Base-by-base conservation (phyloP, 805 yeast species). In the Schwanniomyces vanrijiae region DNA sequence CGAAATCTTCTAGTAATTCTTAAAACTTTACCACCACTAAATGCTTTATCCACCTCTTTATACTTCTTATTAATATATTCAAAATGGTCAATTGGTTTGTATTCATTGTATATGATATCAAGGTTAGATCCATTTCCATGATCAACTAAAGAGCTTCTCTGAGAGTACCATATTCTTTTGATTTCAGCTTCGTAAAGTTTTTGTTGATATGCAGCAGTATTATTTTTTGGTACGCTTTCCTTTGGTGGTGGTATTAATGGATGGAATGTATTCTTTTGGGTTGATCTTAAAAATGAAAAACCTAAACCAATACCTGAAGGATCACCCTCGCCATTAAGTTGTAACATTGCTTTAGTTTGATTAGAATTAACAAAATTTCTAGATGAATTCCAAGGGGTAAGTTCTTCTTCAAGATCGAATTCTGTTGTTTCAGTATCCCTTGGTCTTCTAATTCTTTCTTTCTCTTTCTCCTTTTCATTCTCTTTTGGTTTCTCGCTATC, bases 281-380 rank as follows among this genome's bases (percentile, higher is more conserved):
- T 89, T 0, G 97, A 88, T 54, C 91, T 80, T 56, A 91, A 74
- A 54, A 92, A 87, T 8, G 96, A 89, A 54, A 88, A 88, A 0
- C 92, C 96, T 53, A 89, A 87, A 2, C 96, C 94, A 52, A 88
- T 82, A 20, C 96, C 96, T 0, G 96, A 83, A 1, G 96, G 96
- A 64, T 94, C 98, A 42, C 98, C 98, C 45, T 85, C 91, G 11
- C 97, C 97, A 61, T 89, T 89, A 21, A 94, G 80, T 60, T 90
- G 97, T 37, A 94, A 76, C 97, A 94, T 94, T 0, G 97, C 95
- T 59, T 95, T 91, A 46, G 97, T 96, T 62, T 91, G 98, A 20
- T 96, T 90, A 2, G 98, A 94, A 63, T 84, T 88, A 45, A 91
- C 82, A 60, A 94, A 94, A 65, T 94, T 94, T 50, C 90, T 78